phyloP scores from a whole-genome alignment of 169 alveolate genomes.

The Fabrea salina region DNA sequence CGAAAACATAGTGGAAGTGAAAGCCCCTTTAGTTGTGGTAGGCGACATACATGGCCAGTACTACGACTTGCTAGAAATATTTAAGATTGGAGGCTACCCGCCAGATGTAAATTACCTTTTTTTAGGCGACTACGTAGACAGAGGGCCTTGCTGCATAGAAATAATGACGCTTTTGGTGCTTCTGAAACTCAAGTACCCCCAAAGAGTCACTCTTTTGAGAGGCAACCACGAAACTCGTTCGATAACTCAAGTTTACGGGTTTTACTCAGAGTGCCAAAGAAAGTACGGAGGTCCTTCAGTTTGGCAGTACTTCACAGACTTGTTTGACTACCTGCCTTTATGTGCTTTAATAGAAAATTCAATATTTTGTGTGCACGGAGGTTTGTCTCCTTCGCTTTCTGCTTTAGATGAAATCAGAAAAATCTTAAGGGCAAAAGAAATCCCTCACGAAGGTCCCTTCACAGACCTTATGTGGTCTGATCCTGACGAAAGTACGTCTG shows the following conservation, averaged over 20 bases:
- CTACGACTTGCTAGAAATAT: conserved; percentile 78
- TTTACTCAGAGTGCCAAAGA: conserved; percentile 77
- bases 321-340: conserved; percentile 80
- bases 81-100: conserved; percentile 84
- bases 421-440: conserved; percentile 72
- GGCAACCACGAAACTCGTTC: conserved; percentile 87
- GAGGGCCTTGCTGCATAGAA: conserved; percentile 84
- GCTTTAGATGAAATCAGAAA: conserved; percentile 61
- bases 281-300: conserved; percentile 70
- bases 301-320: conserved; percentile 81
- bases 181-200: conserved; percentile 73
- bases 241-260: conserved; percentile 83
- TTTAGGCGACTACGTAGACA: conserved; percentile 88
- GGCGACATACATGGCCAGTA: conserved; percentile 89
- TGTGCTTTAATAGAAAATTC: conserved; percentile 70
- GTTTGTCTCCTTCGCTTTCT: conserved; percentile 76
- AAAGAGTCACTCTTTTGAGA: conserved; percentile 68
- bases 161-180: conserved; percentile 63
- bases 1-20: conserved; percentile 58
- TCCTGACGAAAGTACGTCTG: conserved; percentile 73
- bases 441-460: conserved; percentile 84
- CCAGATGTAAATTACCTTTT: conserved; percentile 83
- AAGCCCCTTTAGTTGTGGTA: conserved; percentile 75
- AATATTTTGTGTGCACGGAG: conserved; percentile 85
- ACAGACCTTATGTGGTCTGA: conserved; percentile 88